Conservation (phyloP, 768 basidiomycete genomes). For the Phanerodontia chrysosporium region DNA sequence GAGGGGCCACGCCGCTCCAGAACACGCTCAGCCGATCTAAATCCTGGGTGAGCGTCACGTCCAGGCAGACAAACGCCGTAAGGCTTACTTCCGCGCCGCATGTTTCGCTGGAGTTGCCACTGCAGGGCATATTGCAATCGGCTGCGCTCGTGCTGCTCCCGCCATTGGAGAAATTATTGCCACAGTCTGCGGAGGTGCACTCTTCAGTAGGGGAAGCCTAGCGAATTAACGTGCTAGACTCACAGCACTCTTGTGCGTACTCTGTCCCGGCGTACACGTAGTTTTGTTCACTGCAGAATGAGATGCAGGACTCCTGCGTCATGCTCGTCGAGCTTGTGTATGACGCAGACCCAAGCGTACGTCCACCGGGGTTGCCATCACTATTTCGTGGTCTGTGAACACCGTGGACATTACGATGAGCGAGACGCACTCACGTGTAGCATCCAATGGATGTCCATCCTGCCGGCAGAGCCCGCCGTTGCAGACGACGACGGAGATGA, state of each 20-base stretch:
- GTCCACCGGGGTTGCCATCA: conserved; percentile 46
- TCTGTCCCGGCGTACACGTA: conserved; percentile 71
- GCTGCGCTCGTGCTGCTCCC: conserved; percentile 38
- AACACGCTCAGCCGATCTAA: conserved; percentile 51
- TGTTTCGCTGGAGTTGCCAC: conserved; percentile 52
- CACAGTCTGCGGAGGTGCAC: conserved; percentile 54
- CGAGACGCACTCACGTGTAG: conserved; percentile 51
- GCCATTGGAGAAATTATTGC: conserved; percentile 43
- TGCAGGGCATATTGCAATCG: conserved; percentile 61
- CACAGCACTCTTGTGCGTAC: conserved; percentile 63
- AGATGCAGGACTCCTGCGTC: conserved; percentile 55
- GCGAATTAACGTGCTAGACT: too few relatives aligned
- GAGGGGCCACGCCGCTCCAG: conserved; percentile 54
- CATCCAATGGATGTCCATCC: conserved; percentile 60
- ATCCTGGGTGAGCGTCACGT: conserved; percentile 31
- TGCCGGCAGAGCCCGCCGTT: conserved; percentile 29
- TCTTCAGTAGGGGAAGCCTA: too few relatives aligned
- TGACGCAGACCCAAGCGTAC: conserved; percentile 50
- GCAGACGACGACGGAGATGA: conserved; percentile 1
- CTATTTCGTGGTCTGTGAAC: conserved; percentile 28
- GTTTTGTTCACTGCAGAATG: conserved; percentile 38
- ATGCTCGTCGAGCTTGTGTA: conserved; percentile 47
- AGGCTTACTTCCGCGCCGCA: conserved; percentile 64
- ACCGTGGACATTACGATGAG: background rate
- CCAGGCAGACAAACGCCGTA: background rate